Base-by-base conservation (phyloP, 352 stramenopile genomes). In the Phytopythium cucurbitacearum region DNA sequence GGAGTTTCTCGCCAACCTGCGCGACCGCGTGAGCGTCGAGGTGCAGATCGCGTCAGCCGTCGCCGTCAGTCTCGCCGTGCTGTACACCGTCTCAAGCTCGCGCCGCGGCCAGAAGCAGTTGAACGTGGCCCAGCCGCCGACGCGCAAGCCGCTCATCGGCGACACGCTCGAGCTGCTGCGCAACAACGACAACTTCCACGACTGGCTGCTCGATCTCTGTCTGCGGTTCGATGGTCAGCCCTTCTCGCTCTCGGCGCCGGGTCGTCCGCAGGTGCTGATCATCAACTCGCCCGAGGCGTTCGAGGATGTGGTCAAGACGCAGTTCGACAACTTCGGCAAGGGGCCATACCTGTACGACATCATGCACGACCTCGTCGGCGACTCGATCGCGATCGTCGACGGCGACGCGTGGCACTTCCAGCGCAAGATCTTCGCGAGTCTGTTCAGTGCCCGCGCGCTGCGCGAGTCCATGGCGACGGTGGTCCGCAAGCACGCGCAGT, bases 341-440 rank as follows among this genome's bases (percentile, higher is more conserved):
- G 78, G 80, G 5, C 48, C 76, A 3, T 48, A 45, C 36, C 65
- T 82, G 35, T 56, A 59, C 2, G 59, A 66, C n/a, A 64, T 73
- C 2, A 54, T 81, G 10, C 13, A 47, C 11, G 67, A 87, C 15
- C 56, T 89, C 11, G 64, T 89, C 13, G 73, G 82, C 40, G 59
- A 69, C 32, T 76, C 80, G 39, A 87, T 93, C 50, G 76, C 89
- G 55, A 71, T 69, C 9, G 62, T 73, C 12, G 79, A 93, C 42
- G 76, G 72, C 13, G 62, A 75, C 41, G 59, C 68, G 44, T 93
- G 82, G 82, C 56, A 61, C 13, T 59, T 71, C 41, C 82, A 93
- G 49, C 75, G 82, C 39, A 89, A 88, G 48, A 80, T 64, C 7
- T 85, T 83, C 62, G 94, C 84, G 53, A 87, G 96, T 61, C 87